A percentile compares a stretch with the other conserved stretches of the same genome.
phyloP scores from a whole-genome alignment of 2,329 filamentous ascomycete species.

The Rhynchosporium graminicola region DNA sequence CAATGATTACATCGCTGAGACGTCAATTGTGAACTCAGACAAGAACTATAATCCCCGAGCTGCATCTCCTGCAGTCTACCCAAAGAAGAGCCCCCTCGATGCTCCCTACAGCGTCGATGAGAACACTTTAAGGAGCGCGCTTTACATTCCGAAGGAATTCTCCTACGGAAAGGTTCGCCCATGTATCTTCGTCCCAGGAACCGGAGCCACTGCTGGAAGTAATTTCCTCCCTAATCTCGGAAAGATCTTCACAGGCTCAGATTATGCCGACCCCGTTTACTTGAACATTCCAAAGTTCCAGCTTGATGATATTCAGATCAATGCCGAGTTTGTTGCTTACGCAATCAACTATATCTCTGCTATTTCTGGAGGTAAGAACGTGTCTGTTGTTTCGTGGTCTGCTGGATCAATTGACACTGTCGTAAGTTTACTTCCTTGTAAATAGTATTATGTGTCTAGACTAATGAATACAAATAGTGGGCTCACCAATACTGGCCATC shows the following conservation, averaged over 20 bases:
- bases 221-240: background rate
- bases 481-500: background rate
- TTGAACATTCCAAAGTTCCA: background rate
- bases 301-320: background rate
- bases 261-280: background rate
- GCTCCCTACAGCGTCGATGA: background rate
- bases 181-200: slow-evolving; percentile 9
- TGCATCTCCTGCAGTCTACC: background rate
- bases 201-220: background rate
- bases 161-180: background rate
- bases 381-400: slow-evolving; percentile 5
- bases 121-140: background rate
- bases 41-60: no score
- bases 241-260: background rate
- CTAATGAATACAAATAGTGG: background rate
- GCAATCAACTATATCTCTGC: slow-evolving; percentile 12
- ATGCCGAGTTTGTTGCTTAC: slow-evolving; percentile 12
- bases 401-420: background rate
- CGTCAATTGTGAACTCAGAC: no score
- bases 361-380: background rate
- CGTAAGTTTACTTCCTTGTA: no score
- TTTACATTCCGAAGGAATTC: slow-evolving; percentile 9
- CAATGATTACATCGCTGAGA: no score
- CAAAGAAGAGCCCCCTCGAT: background rate
- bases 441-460: no score